These are phyloP conservation scores for Strobilomyces echinocephalus DNA, from an alignment of 768 basidiomycete species.

Conservation along the genomic window DNA sequence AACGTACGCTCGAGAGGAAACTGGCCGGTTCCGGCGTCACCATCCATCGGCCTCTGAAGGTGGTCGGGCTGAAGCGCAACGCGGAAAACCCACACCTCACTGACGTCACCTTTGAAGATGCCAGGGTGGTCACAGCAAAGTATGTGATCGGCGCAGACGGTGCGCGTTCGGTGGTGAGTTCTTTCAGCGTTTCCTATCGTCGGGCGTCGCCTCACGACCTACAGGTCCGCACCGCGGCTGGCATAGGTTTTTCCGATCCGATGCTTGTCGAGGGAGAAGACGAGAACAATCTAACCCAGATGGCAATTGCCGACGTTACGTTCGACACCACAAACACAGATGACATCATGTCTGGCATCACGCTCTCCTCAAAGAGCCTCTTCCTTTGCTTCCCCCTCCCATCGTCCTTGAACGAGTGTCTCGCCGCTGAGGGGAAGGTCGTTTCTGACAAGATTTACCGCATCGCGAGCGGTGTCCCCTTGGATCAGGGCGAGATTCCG, in stretches of 20 bases:
- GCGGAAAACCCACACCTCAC: conserved; percentile 24
- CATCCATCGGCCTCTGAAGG: conserved; percentile 37
- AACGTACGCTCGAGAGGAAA: conserved; percentile 36
- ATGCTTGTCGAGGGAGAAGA: conserved; percentile 23
- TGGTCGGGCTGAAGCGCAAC: conserved; percentile 34
- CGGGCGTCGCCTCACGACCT: neutral
- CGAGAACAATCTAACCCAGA: conserved; percentile 33
- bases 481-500: conserved; percentile 33
- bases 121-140: conserved; percentile 38
- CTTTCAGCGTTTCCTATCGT: neutral
- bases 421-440: conserved; percentile 6
- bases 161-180: conserved; percentile 39
- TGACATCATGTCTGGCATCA: conserved; percentile 11
- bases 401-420: conserved; percentile 18
- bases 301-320: conserved; percentile 45
- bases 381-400: conserved; percentile 38
- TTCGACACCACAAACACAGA: conserved; percentile 22
- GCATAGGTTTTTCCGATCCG: conserved; percentile 44
- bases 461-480: conserved; percentile 38
- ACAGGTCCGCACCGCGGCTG: conserved; percentile 40
- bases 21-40: conserved; percentile 30
- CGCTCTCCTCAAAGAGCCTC: conserved; percentile 29
- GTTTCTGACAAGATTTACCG: conserved; percentile 31
- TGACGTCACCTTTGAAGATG: conserved; percentile 45
- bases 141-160: conserved; percentile 54